Evolutionary conservation across 164 flowering plant species (phyloP).

Genomic region (Macadamia tetraphylla): DNA sequence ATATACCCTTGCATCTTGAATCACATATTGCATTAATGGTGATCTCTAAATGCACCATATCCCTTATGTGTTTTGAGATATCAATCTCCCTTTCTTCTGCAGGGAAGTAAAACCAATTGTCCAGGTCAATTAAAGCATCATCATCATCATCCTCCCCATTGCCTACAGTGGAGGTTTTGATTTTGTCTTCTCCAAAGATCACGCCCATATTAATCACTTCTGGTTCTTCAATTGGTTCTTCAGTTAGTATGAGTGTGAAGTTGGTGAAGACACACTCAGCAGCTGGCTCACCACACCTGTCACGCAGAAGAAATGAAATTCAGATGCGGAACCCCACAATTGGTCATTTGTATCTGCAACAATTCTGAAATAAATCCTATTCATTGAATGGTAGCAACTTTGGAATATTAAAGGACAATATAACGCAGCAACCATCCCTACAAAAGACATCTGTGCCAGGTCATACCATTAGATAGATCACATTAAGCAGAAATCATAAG

Average conservation of each 20-base stretch:
- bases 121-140: slow-evolving; percentile 52
- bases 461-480: too few relatives aligned
- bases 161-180: slow-evolving; percentile 11
- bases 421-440: not conserved
- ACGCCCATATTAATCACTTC: slow-evolving; percentile 51
- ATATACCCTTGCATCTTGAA: slow-evolving; percentile 71
- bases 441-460: not conserved
- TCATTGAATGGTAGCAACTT: not conserved
- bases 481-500: not conserved
- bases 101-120: slow-evolving; percentile 80
- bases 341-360: not conserved
- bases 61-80: slow-evolving; percentile 81
- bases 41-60: slow-evolving; percentile 77
- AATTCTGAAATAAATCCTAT: not conserved
- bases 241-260: slow-evolving; percentile 67
- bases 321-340: not conserved
- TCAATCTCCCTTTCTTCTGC: slow-evolving; percentile 62
- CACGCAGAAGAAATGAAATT: slow-evolving; percentile 10
- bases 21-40: slow-evolving; percentile 59
- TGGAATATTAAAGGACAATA: not conserved
- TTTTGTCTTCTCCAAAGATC: slow-evolving; percentile 42
- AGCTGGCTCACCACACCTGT: slow-evolving; percentile 81
- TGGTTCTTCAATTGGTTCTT: slow-evolving; percentile 72
- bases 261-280: slow-evolving; percentile 63
- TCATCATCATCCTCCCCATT: slow-evolving; percentile 35